Evolutionary conservation across 2,329 filamentous ascomycete species (phyloP).

Genomic region (Aspergillus ibericus): DNA sequence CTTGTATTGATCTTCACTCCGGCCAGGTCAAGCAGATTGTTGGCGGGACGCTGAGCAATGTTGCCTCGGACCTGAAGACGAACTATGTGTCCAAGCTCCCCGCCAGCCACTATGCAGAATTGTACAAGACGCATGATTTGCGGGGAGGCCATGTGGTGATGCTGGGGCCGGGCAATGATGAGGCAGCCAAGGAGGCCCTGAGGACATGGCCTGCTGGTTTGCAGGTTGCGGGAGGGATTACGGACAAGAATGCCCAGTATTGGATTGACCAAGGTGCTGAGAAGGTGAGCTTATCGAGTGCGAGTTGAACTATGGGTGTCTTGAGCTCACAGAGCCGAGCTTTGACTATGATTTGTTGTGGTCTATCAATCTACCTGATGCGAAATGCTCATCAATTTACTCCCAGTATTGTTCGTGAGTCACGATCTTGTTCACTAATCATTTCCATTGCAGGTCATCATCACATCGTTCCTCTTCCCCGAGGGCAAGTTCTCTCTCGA

Average conservation of each 20-base stretch:
- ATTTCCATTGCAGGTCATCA: slow-evolving; percentile 72
- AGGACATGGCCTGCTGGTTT: slow-evolving; percentile 74
- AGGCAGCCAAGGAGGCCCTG: slow-evolving; percentile 75
- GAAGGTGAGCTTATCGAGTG: slow-evolving; percentile 62
- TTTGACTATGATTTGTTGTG: too few relatives aligned
- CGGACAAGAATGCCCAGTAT: slow-evolving; percentile 73
- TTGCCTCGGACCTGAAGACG: slow-evolving; percentile 70
- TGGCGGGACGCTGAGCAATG: slow-evolving; percentile 79
- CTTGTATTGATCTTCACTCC: slow-evolving; percentile 97
- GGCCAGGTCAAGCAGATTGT: slow-evolving; percentile 98
- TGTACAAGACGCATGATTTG: slow-evolving; percentile 76
- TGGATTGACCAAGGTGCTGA: slow-evolving; percentile 89
- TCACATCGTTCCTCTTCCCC: slow-evolving; percentile 94
- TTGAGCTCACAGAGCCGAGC: too few relatives aligned
- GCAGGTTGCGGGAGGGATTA: slow-evolving; percentile 94
- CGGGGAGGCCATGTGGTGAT: slow-evolving; percentile 92
- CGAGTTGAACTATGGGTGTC: too few relatives aligned
- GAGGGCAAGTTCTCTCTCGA: slow-evolving; percentile 75
- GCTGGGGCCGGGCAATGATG: slow-evolving; percentile 84
- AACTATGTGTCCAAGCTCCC: slow-evolving; percentile 89
- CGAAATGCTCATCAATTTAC: neutral
- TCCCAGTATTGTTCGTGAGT: slow-evolving; percentile 8
- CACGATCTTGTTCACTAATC: slow-evolving; percentile 6
- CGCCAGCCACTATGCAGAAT: slow-evolving; percentile 73
- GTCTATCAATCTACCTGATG: too few relatives aligned